These are phyloP conservation scores for Moniliella sp. DNA, from an alignment of 1,284 basidiomycete species.

Conservation along the genomic window DNA sequence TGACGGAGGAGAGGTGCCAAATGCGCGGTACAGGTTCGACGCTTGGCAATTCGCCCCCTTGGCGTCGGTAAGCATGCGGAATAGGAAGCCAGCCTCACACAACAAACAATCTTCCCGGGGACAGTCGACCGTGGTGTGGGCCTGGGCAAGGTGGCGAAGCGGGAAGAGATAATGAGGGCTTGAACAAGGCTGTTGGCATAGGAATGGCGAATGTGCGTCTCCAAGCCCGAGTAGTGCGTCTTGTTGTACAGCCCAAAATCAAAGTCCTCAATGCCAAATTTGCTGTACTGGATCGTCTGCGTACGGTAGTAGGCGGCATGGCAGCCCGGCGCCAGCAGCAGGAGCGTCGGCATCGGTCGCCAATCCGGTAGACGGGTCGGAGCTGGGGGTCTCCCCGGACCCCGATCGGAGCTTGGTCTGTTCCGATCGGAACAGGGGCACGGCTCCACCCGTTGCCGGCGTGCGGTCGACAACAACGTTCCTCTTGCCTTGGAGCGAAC, in stretches of 20 bases:
- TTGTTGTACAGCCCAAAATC: slow-evolving; percentile 51
- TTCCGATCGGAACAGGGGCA: slow-evolving; percentile 61
- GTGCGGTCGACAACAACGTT: slow-evolving; percentile 37
- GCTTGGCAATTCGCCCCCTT: slow-evolving; percentile 79
- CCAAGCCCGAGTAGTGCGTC: slow-evolving; percentile 70
- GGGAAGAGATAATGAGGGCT: slow-evolving; percentile 64
- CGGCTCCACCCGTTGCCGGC: slow-evolving; percentile 28
- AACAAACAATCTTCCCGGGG: slow-evolving; percentile 70
- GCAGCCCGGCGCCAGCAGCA: slow-evolving; percentile 3
- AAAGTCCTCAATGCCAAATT: slow-evolving; percentile 97
- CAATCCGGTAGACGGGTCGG: neutral
- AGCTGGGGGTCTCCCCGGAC: slow-evolving; percentile 14
- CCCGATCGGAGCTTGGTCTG: slow-evolving; percentile 37
- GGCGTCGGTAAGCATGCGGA: slow-evolving; percentile 85
- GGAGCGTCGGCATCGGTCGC: slow-evolving; percentile 40
- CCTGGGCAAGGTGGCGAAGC: slow-evolving; percentile 60
- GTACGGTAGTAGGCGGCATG: slow-evolving; percentile 67
- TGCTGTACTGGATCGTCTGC: slow-evolving; percentile 92
- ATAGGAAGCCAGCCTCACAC: slow-evolving; percentile 85
- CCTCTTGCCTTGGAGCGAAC: slow-evolving; percentile 41
- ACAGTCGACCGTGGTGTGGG: slow-evolving; percentile 61
- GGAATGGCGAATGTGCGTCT: slow-evolving; percentile 88
- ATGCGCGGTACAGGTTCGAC: slow-evolving; percentile 82
- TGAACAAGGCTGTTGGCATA: slow-evolving; percentile 87
- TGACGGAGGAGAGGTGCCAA: slow-evolving; percentile 54